phyloP scores from a whole-genome alignment of 2,329 filamentous ascomycete genomes.

The Hypoxylon sp. region DNA sequence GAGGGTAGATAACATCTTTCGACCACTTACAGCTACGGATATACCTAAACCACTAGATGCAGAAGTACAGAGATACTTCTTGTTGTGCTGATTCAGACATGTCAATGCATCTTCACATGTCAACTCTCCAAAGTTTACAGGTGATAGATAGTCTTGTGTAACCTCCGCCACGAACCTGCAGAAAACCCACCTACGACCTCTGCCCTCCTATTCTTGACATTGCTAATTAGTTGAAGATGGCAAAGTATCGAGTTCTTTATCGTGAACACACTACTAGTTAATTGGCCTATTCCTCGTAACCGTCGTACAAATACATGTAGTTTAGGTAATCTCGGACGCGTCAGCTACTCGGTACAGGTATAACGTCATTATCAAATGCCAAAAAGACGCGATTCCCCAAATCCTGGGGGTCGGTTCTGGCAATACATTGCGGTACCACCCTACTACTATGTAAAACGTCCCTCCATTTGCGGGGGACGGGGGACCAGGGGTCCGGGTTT shows the following conservation, averaged over 20 bases:
- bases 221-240: neutral
- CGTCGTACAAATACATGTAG: too few relatives aligned
- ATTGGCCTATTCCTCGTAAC: neutral
- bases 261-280: neutral
- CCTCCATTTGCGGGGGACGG: conserved; percentile 36
- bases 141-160: conserved; percentile 1
- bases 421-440: conserved; percentile 10
- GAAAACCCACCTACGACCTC: neutral
- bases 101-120: conserved; percentile 39
- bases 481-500: conserved; percentile 21
- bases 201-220: neutral
- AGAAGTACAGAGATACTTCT: neutral
- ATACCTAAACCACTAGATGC: neutral
- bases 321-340: neutral
- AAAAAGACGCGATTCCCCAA: conserved; percentile 23
- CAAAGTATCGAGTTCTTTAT: neutral
- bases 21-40: neutral
- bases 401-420: conserved; percentile 18
- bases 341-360: neutral
- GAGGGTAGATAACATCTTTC: conserved; percentile 2
- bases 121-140: conserved; percentile 1
- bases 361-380: conserved; percentile 44
- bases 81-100: conserved; percentile 19
- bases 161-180: neutral
- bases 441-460: neutral